A percentile compares a stretch with the other conserved stretches of the same genome.
phyloP scores from a whole-genome alignment of 164 flowering plant genomes.

The Magnolia changhungtana region DNA sequence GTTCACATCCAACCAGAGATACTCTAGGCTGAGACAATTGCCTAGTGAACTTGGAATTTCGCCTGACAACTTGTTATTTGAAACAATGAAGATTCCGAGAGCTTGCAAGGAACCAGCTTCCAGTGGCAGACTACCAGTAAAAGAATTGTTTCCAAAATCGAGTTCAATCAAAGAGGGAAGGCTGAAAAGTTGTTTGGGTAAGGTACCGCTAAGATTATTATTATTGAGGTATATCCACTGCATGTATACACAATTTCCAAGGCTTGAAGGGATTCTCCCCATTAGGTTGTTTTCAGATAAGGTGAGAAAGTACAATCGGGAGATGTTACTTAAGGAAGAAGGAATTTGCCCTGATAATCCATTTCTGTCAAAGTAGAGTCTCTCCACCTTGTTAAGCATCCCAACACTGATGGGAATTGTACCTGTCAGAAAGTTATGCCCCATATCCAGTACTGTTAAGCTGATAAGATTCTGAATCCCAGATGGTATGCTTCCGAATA shows the following conservation, averaged over 20 bases:
- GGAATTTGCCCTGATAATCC: no score
- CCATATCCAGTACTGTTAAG: no score
- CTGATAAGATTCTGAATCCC: no score
- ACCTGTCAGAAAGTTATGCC: no score
- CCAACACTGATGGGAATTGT: no score
- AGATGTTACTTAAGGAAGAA: background rate
- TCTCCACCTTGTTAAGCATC: no score
- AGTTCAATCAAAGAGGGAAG: slow-evolving; percentile 13
- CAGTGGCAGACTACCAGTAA: slow-evolving; percentile 24
- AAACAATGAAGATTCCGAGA: slow-evolving; percentile 6
- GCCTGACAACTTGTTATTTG: slow-evolving; percentile 13
- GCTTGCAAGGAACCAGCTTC: slow-evolving; percentile 24
- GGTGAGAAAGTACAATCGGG: background rate
- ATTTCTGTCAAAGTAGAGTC: no score
- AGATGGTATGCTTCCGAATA: no score
- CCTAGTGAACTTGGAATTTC: slow-evolving; percentile 18
- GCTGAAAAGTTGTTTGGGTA: slow-evolving; percentile 10
- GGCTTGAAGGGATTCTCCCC: slow-evolving; percentile 8
- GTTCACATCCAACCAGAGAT: slow-evolving; percentile 6
- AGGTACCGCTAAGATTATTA: slow-evolving; percentile 15
- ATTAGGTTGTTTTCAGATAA: background rate
- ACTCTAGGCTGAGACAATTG: slow-evolving; percentile 12
- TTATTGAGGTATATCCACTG: slow-evolving; percentile 1
- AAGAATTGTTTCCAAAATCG: slow-evolving; percentile 8
- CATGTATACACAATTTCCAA: slow-evolving; percentile 5